Base-by-base conservation (phyloP, 2,329 filamentous ascomycete genomes). In the Botrytis elliptica region DNA sequence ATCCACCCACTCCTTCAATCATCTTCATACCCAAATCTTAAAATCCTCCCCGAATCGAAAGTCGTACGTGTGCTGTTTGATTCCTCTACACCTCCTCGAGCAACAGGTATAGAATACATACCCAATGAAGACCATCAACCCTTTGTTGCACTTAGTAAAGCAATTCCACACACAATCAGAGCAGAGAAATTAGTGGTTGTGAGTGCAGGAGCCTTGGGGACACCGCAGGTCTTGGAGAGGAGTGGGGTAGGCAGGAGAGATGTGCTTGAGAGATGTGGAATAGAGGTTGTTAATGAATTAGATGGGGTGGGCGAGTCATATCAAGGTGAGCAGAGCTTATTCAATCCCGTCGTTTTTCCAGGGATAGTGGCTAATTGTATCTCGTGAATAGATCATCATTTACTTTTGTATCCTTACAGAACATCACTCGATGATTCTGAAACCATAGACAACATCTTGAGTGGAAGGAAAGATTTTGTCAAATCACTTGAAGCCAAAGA, bases 101-200 rank as follows among this genome's bases (percentile, higher is more conserved):
- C 90, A 4, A 82, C 85, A 0, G 90, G 89, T 0, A 85, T 92
- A 2, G 88, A 91, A 77, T 89, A 87, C 75, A 84, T 85, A 33
- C 85, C 86, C 42, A 88, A 85, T 75, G 81, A 83, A 22, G 81
- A 82, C 3, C 84, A 84, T 77, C 82, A 85, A 71, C 82, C 81
- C 42, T 70, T 73, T 5, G 63, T 79, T 29, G 73, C 78, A 33
- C 76, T 79, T 72, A 75, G 78, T 72, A 80, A 81, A 76, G 77
- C 79, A 46, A 44, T 79, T 25, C 77, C 78, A 66, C 79, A 80
- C 40, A 82, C 77, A 0, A 81, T 90, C 29, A 84, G 81, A 63
- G 89, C 89, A 4, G 83, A 84, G 10, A 89, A 87, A 80, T 81
- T 89, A 33, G 88, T 91, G 9, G 82, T 87, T 5, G 81, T 85